Evolutionary conservation across 139 green algal species (phyloP), one percentile per base, ranked within the genome.

Genomic region (Chlorella ohadii): DNA sequence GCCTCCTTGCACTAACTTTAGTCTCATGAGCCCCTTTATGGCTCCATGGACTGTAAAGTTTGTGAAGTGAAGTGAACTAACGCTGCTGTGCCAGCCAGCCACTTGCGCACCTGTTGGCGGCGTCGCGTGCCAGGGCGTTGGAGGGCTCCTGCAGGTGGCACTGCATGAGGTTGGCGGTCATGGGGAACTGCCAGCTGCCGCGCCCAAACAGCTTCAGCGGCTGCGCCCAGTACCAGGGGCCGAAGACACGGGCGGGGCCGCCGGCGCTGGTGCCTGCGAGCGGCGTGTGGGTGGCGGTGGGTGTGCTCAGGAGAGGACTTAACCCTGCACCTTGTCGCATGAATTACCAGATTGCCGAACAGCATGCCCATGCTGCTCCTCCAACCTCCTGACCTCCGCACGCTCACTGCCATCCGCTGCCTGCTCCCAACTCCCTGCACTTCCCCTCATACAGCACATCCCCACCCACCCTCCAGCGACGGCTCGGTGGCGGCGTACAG

Each of bases 401-500:
- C n/a, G n/a, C n/a, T n/a, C n/a, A n/a, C n/a, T n/a, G n/a, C n/a
- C n/a, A n/a, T n/a, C n/a, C n/a, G n/a, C n/a, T n/a, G n/a, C n/a
- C n/a, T n/a, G n/a, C n/a, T n/a, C n/a, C n/a, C n/a, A n/a, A n/a
- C n/a, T n/a, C n/a, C n/a, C n/a, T n/a, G n/a, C n/a, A n/a, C n/a
- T n/a, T n/a, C n/a, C n/a, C n/a, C n/a, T n/a, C n/a, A n/a, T n/a
- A n/a, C n/a, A n/a, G 31, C 51, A 51, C 44, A 7, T 6, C 68
- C 36, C 4, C 11, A n/a, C 75, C 34, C 61, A 83, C 77, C 77
- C 41, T 28, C 61, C 61, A 83, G 63, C 38, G 61, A 73, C 0
- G 77, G 77, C 41, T 83, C 77, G 16, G 61, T 83, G 61, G 77
- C 77, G 33, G 61, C 61, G 27, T 57, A 83, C 20, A 83, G 61